Base-by-base conservation (phyloP, 805 yeast species). In the Lachancea dasiensis region DNA sequence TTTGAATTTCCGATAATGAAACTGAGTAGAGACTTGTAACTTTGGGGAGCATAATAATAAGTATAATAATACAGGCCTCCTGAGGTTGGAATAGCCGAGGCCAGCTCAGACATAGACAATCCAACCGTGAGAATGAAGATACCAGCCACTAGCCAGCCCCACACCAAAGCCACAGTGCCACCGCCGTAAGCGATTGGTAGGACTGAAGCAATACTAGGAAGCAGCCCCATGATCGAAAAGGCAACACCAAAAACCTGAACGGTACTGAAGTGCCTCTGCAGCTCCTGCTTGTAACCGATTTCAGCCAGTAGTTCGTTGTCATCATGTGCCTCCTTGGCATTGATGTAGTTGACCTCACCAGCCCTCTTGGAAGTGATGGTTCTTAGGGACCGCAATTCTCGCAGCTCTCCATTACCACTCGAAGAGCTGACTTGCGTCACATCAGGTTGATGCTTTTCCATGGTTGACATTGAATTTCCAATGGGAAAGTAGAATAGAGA, bases 281-380 rank as follows among this genome's bases (percentile, higher is more conserved):
- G 63, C 51, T 81, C 89, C 50, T 79, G 81, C 56, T 78, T 78
- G 61, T 81, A 81, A 9, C 90, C 90, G 39, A 81, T 74, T 46
- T 76, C 75, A 19, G 61, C 62, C 29, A 60, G 43, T 36, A 58
- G 28, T 24, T 55, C 60, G 20, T 52, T 51, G 39, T 54, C 63
- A 27, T 50, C 47, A 11, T 44, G 34, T 13, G 49, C 48, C 7
- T 46, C 42, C 8, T 49, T 48, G 6, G 62, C 53, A 37, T 58
- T 45, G 41, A 54, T 50, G 33, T 44, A 46, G 31, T 44, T 48
- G 15, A 46, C 48, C 14, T 45, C 48, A 15, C 49, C 49, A n/a
- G 36, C 40, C 19, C 35, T 34, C 23, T 29, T 41, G 8, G 45
- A 41, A 3, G 45, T 38, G 9, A 41, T 31, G 22, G 41, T 41